Conservation (phyloP, 2,329 filamentous ascomycete genomes). For the Colletotrichum melonis region DNA sequence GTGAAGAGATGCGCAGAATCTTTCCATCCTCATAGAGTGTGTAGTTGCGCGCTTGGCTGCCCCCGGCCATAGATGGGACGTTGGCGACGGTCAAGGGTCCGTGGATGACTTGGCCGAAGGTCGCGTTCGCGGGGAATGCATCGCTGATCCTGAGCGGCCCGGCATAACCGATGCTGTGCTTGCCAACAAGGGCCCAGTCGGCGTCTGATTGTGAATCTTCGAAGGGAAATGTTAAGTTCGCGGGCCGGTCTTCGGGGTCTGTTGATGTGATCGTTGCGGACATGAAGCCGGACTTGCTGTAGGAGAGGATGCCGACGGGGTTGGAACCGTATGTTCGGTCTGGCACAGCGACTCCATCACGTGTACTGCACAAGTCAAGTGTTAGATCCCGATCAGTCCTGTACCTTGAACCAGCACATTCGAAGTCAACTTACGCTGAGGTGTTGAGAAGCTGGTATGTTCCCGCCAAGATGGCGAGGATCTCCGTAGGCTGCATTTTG, state of each 20-base stretch:
- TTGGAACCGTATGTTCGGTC: conserved; percentile 37
- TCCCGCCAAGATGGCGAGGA: conserved; percentile 33
- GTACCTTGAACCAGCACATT: rapidly evolving
- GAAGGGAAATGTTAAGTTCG: conserved; percentile 38
- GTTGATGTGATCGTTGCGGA: conserved; percentile 43
- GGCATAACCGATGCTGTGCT: conserved; percentile 41
- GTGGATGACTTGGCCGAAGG: conserved; percentile 41
- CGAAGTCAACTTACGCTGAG: conserved; percentile 16
- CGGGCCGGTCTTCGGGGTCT: conserved; percentile 40
- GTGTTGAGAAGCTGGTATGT: conserved; percentile 36
- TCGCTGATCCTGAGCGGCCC: conserved; percentile 40
- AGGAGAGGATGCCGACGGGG: conserved; percentile 41
- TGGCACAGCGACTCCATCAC: conserved; percentile 33
- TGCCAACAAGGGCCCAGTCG: conserved; percentile 43
- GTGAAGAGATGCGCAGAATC: conserved; percentile 26
- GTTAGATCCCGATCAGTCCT: neutral
- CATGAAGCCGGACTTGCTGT: conserved; percentile 42
- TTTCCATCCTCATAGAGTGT: conserved; percentile 32
- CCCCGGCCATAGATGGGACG: conserved; percentile 42
- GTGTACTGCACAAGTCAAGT: neutral
- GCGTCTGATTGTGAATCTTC: conserved; percentile 40
- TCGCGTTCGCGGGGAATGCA: conserved; percentile 34
- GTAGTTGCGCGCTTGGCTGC: conserved; percentile 37
- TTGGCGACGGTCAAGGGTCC: conserved; percentile 41
- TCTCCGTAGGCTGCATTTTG: conserved; percentile 32